Evolutionary conservation across 164 flowering plant genomes (phyloP).

Genomic region (Piper longum): DNA sequence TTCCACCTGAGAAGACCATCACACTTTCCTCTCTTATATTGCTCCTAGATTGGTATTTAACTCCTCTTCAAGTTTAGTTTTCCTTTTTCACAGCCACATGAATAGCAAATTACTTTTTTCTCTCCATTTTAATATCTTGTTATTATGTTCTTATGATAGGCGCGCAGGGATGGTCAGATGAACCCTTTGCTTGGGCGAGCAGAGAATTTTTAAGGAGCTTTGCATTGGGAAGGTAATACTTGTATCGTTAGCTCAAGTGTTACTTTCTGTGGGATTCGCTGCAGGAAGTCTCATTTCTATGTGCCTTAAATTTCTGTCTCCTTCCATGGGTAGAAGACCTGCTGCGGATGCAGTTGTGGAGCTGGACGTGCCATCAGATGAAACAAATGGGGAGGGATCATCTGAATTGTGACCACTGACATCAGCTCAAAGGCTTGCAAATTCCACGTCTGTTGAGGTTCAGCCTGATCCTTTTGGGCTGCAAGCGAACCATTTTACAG

Average conservation of each 20-base stretch:
- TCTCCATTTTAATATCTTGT: neutral
- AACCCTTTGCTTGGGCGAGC: conserved; percentile 98
- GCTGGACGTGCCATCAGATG: conserved; percentile 30
- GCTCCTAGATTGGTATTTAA: conserved; percentile 69
- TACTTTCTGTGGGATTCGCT: neutral
- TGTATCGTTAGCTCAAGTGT: neutral
- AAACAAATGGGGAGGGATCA: conserved; percentile 54
- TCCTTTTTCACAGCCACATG: neutral
- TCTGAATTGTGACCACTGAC: conserved; percentile 49
- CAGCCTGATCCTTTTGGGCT: conserved; percentile 64
- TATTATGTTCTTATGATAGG: conserved; percentile 24
- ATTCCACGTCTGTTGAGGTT: conserved; percentile 42
- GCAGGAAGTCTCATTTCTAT: conserved; percentile 71
- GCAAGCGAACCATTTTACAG: conserved; percentile 93
- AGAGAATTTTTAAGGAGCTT: conserved; percentile 72
- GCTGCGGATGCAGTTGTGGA: conserved; percentile 27
- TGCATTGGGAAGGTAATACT: conserved; percentile 64
- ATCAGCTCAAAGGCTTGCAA: conserved; percentile 82
- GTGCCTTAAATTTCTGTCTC: conserved; percentile 30
- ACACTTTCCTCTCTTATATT: conserved; percentile 61
- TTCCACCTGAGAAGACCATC: conserved; percentile 78
- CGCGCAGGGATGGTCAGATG: conserved; percentile 78
- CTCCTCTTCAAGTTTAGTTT: neutral
- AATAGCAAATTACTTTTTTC: neutral
- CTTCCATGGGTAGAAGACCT: conserved; percentile 70